Conservation (phyloP, 2,329 filamentous ascomycete genomes). For the Verticillium tricorpus region DNA sequence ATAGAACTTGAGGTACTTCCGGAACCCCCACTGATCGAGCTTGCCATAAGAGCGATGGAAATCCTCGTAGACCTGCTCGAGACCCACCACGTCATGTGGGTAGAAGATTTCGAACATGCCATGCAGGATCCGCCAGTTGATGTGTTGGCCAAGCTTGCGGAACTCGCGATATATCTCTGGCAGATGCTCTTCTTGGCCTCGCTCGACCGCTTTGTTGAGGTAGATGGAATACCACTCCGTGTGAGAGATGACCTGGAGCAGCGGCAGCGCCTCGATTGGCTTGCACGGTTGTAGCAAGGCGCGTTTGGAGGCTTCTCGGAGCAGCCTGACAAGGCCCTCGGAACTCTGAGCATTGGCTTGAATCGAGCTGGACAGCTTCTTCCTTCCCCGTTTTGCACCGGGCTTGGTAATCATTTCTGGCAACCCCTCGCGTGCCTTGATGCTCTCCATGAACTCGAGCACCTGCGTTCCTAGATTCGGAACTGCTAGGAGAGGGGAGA, state of each 20-base stretch:
- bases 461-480: background rate
- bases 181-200: conserved; percentile 25
- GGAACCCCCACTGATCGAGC: conserved; percentile 40
- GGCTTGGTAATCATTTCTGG: background rate
- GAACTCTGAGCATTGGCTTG: background rate
- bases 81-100: conserved; percentile 30
- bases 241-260: conserved; percentile 37
- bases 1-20: conserved; percentile 45
- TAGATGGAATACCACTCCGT: conserved; percentile 37
- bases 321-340: conserved; percentile 13
- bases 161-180: conserved; percentile 41
- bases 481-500: background rate
- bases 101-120: conserved; percentile 39
- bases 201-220: conserved; percentile 26
- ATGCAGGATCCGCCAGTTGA: conserved; percentile 34
- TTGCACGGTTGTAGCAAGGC: conserved; percentile 27
- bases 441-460: background rate
- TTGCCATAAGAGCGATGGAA: conserved; percentile 37
- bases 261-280: conserved; percentile 25
- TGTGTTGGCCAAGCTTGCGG: conserved; percentile 32
- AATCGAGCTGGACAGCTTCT: conserved; percentile 10
- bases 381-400: background rate
- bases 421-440: background rate
- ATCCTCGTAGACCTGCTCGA: conserved; percentile 44
- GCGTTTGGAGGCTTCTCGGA: conserved; percentile 23